Evolutionary conservation across 2,329 filamentous ascomycete genomes (phyloP).

Genomic region (Ceratocystis papillata): DNA sequence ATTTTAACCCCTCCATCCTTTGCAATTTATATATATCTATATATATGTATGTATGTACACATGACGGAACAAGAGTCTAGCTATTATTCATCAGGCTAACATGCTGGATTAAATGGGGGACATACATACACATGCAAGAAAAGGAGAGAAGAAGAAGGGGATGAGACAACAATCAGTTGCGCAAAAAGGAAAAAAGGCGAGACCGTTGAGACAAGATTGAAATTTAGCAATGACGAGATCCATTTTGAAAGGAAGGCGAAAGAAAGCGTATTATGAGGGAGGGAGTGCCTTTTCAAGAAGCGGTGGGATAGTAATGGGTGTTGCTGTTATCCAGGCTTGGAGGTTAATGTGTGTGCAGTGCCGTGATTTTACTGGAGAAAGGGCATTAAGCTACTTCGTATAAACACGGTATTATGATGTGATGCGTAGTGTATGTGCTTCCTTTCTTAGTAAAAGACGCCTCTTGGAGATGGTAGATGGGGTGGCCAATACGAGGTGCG

Average conservation of each 20-base stretch:
- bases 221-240: background rate
- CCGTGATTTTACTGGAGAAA: no score
- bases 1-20: no score
- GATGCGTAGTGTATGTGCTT: no score
- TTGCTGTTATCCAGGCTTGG: background rate
- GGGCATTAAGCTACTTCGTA: no score
- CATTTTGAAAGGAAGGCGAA: background rate
- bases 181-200: background rate
- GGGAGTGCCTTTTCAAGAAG: background rate
- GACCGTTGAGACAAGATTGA: background rate
- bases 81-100: background rate
- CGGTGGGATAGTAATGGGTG: no score
- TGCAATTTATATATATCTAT: no score
- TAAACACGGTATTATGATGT: no score
- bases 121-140: background rate
- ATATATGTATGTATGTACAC: no score
- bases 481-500: background rate
- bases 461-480: no score
- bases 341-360: background rate
- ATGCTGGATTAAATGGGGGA: background rate
- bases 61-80: no score
- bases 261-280: background rate
- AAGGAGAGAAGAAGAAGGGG: background rate
- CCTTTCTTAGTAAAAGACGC: no score
- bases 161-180: background rate